Percentiles rank a stretch among this genome's conserved stretches.
Conservation (phyloP, 2,329 filamentous ascomycete genomes). For the Penicillium concentricum region DNA sequence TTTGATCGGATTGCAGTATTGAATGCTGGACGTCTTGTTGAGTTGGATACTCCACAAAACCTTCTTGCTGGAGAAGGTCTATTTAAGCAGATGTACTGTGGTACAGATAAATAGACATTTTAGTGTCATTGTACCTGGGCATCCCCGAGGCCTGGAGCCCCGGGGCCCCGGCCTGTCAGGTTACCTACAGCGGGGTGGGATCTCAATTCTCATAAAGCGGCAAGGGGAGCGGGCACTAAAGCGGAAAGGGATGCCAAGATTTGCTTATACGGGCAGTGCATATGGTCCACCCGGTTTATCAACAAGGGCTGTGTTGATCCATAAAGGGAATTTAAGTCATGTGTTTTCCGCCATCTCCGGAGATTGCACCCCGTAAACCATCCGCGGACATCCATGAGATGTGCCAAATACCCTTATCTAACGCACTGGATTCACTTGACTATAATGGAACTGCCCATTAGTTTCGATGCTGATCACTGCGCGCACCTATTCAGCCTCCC, state of each 20-base stretch:
- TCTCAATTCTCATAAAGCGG: no score
- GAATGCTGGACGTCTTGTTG: not conserved
- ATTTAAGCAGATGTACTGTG: not conserved
- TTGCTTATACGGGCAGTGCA: no score
- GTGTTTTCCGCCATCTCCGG: constrained; percentile 6
- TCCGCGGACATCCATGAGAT: not conserved
- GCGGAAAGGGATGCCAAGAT: no score
- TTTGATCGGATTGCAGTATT: not conserved
- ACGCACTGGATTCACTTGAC: not conserved
- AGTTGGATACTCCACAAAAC: not conserved
- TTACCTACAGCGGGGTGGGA: no score
- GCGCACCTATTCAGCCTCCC: constrained; percentile 43
- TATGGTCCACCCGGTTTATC: not conserved
- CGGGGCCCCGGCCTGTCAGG: no score
- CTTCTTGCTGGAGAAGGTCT: not conserved
- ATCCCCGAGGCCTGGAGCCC: no score
- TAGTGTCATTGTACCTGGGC: no score
- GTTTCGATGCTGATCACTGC: constrained; percentile 45
- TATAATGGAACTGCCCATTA: constrained; percentile 23
- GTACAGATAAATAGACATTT: not conserved
- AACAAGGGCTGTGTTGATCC: not conserved
- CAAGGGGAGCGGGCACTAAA: no score
- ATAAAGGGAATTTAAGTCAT: not conserved
- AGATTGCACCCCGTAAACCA: not conserved
- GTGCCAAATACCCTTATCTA: not conserved